Base-by-base conservation (phyloP, 495 filamentous ascomycete species). In the Talaromyces ruber region DNA sequence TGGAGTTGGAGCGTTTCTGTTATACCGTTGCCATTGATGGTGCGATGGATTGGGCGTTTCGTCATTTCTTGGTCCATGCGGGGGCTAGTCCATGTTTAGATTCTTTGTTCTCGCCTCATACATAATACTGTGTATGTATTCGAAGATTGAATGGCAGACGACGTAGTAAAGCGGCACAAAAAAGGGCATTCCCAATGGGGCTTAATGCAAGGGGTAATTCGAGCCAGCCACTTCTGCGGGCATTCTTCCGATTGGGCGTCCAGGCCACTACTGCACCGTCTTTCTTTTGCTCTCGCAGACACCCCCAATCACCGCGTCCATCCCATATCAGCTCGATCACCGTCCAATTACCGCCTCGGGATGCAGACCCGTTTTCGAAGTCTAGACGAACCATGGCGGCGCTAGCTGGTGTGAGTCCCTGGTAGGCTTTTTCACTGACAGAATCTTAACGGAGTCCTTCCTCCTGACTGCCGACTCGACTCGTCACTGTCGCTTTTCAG, bases 1-100 rank as follows among this genome's bases (percentile, higher is more conserved):
- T n/a, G 30, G 30, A 45, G 32, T 53, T 55, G 47, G 25, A 65
- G 54, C 25, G 60, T 34, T 43, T 39, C 32, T 18, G 21, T 47
- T 43, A 56, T 18, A 56, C 18, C 65, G 64, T 60, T 65, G 65
- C 67, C 39, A 43, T 47, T 47, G 29, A 29, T 6, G 6, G 3
- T 6, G 3, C 28, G 6, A 29, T 29, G 3, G 28, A 29, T 3
- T 29, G 28, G 32, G 32, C 32, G 32, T 37, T 37, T 37, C 34
- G 12, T 39, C 34, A 16, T 39, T 39, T 39, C 34, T 29, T 39
- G 34, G 34, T 39, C 34, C 34, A 39, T 39, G 34, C 34, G 34
- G 34, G 32, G 34, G 34, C 34, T 39, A 39, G 34, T 39, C 34
- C 34, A 39, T 37, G 32, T 37, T 37, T 2, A 37, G 32, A 9